Base-by-base conservation (phyloP, 495 filamentous ascomycete genomes). In the Amphirosellinia nigrospora region DNA sequence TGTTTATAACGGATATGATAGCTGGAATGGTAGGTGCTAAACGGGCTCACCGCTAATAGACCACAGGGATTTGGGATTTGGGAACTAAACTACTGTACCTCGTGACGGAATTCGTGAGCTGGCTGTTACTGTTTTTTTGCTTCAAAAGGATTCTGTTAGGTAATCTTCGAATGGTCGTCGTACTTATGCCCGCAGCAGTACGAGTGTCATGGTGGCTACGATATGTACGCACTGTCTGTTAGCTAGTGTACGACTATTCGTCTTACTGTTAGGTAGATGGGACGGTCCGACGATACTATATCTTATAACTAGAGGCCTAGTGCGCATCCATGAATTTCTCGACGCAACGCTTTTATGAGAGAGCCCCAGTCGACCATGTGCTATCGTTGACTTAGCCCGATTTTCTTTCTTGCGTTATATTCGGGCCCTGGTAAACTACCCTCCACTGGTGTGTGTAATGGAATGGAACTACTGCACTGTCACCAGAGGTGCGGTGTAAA, bases 121-220 rank as follows among this genome's bases (percentile, higher is more conserved):
- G 3, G 21, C 10, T 39, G 4, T 13, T 15, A 39, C 3, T 3
- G 50, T 5, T 13, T 55, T 55, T 30, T 30, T 48, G 2, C 6
- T 10, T 58, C 8, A 41, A 26, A 26, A 61, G 36, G 58, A 61
- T 26, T 23, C 58, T 61, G 19, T 61, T 61, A 61, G 26, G 58
- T 61, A 61, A 61, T 16, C 36, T 10, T 41, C 10, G 58, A 39
- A 15, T 21, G 34, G 30, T 8, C 55, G 36, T 58, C 53, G 32
- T 13, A 10, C 6, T 19, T 4, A 11, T 19, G 28, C 6, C 4
- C 36, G 36, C 6, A 26, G 53, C 28, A 34, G 53, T 30, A 28
- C 53, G 53, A 4, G 4, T 34, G 2, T 56, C 16, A 30, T 32
- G 21, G 13, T n/a, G n/a, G n/a, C n/a, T n/a, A n/a, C n/a, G n/a